Conservation (phyloP, 768 basidiomycete species). For the Leccinum ochraceum region DNA sequence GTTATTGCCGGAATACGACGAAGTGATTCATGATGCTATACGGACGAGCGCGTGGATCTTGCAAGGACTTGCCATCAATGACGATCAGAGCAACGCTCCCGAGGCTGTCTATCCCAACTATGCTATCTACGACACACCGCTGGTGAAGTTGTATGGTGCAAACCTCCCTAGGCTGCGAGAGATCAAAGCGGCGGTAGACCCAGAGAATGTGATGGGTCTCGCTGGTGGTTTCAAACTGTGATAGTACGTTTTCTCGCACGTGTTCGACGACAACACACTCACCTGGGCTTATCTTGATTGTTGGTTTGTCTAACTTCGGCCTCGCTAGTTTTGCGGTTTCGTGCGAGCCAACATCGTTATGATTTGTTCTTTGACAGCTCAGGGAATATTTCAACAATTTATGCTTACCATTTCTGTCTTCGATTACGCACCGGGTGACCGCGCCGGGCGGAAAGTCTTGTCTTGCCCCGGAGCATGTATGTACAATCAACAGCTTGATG, state of each 20-base stretch:
- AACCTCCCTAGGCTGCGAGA: background rate
- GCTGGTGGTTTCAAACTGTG: background rate
- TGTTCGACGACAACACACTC: background rate
- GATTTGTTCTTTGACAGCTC: too few species aligned
- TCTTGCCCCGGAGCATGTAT: background rate
- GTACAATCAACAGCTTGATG: background rate
- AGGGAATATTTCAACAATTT: too few species aligned
- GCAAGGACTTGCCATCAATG: slow-evolving; percentile 40
- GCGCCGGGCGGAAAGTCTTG: background rate
- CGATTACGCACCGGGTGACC: too few species aligned
- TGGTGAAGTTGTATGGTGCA: background rate
- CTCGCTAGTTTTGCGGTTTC: too few species aligned
- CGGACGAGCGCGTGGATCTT: slow-evolving; percentile 40
- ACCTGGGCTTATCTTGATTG: background rate
- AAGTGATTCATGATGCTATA: slow-evolving; percentile 37
- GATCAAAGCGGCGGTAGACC: background rate
- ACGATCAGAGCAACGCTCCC: slow-evolving; percentile 11
- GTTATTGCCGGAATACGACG: background rate
- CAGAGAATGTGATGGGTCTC: background rate
- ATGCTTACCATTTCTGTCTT: too few species aligned
- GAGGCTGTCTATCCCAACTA: background rate
- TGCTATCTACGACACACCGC: background rate
- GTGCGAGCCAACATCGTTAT: too few species aligned
- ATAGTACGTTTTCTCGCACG: background rate
- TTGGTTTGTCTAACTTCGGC: background rate